phyloP scores from a whole-genome alignment of 2,329 filamentous ascomycete species.

The Fusarium sp. region DNA sequence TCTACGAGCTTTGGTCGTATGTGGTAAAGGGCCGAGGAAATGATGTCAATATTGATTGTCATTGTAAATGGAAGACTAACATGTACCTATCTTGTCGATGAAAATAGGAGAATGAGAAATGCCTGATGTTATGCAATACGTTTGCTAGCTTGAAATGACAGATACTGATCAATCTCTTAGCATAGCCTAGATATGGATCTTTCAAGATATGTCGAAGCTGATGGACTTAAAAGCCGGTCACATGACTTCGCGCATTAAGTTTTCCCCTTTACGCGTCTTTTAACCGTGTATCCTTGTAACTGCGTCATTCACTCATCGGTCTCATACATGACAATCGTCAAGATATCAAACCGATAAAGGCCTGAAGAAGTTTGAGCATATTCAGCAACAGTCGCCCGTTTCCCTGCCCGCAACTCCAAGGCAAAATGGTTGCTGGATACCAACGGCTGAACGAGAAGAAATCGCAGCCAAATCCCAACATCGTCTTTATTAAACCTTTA shows the following conservation, averaged over 20 bases:
- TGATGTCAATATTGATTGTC: neutral
- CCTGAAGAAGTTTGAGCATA: neutral
- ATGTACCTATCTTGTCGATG: no score
- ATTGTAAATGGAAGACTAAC: no score
- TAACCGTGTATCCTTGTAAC: neutral
- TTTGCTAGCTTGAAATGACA: no score
- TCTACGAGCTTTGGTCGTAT: slow-evolving; percentile 23
- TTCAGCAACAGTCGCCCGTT: neutral
- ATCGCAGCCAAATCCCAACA: slow-evolving; percentile 80
- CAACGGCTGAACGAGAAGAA: slow-evolving; percentile 82
- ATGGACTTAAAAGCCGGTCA: slow-evolving; percentile 11
- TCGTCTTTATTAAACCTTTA: slow-evolving; percentile 88
- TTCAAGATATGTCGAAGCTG: neutral
- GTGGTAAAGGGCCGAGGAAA: neutral
- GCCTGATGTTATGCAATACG: no score
- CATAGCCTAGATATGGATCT: no score
- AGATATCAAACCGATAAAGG: neutral
- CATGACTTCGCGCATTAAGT: slow-evolving; percentile 26
- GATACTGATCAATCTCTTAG: no score
- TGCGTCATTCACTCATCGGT: slow-evolving; percentile 25
- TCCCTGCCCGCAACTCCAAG: neutral
- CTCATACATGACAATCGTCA: neutral
- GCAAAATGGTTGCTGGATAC: slow-evolving; percentile 79
- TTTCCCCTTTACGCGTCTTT: slow-evolving; percentile 32
- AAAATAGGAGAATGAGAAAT: no score